phyloP scores from a whole-genome alignment of 2,329 filamentous ascomycete species.

The Lasiodiplodia theobromae region DNA sequence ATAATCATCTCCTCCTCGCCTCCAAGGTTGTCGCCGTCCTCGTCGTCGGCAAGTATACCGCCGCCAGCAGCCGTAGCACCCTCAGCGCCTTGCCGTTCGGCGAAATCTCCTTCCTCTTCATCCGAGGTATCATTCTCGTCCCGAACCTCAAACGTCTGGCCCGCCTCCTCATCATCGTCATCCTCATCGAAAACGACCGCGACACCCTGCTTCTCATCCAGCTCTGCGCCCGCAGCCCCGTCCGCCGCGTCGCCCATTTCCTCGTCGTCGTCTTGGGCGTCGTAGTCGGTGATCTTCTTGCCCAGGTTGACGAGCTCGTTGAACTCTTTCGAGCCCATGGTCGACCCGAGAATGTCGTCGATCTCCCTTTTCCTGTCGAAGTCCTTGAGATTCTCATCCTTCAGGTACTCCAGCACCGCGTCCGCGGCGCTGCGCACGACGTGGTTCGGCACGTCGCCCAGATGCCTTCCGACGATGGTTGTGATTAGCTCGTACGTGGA shows the following conservation, averaged over 20 bases:
- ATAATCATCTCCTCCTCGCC: slow-evolving; percentile 83
- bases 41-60: slow-evolving; percentile 37
- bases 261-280: slow-evolving; percentile 94
- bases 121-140: slow-evolving; percentile 82
- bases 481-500: slow-evolving; percentile 94
- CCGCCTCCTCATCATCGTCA: slow-evolving; percentile 78
- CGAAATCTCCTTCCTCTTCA: slow-evolving; percentile 68
- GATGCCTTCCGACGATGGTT: slow-evolving; percentile 83
- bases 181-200: slow-evolving; percentile 96
- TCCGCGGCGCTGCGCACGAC: slow-evolving; percentile 94
- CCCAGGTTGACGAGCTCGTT: slow-evolving; percentile 95
- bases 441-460: slow-evolving; percentile 92
- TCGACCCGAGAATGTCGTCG: slow-evolving; percentile 87
- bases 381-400: slow-evolving; percentile 95
- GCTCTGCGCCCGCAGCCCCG: slow-evolving; percentile 68
- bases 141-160: slow-evolving; percentile 82
- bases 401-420: slow-evolving; percentile 86
- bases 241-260: slow-evolving; percentile 74
- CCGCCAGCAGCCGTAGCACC: slow-evolving; percentile 57
- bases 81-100: slow-evolving; percentile 63
- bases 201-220: slow-evolving; percentile 94
- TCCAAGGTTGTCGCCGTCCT: slow-evolving; percentile 47
- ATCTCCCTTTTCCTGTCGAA: slow-evolving; percentile 98
- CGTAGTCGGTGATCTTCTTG: slow-evolving; percentile 99
- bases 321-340: slow-evolving; percentile 87